Percentiles rank a stretch among this genome's conserved stretches.
Evolutionary conservation across 2,329 filamentous ascomycete genomes (phyloP).

Genomic region (Catunica adiposa): DNA sequence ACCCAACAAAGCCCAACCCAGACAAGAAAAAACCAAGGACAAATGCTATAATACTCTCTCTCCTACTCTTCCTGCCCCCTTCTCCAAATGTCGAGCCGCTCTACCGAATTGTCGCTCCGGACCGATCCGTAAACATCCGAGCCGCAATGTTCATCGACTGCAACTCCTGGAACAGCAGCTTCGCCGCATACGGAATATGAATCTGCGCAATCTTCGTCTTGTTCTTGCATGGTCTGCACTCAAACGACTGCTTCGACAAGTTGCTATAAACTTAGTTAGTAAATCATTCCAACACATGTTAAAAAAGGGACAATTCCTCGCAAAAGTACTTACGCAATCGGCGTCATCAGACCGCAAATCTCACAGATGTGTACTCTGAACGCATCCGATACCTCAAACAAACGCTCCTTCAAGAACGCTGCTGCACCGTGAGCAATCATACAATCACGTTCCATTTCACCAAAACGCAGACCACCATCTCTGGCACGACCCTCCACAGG

Average conservation of each 20-base stretch:
- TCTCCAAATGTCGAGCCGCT: no score
- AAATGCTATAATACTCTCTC: no score
- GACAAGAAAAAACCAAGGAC: background rate
- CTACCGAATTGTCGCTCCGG: constrained; percentile 53
- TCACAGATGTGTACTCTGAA: constrained; percentile 98
- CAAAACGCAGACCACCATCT: constrained; percentile 96
- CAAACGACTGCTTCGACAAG: constrained; percentile 87
- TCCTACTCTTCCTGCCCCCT: no score
- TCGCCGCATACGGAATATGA: constrained; percentile 93
- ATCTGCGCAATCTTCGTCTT: constrained; percentile 98
- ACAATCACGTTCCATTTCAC: constrained; percentile 99
- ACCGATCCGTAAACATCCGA: constrained; percentile 85
- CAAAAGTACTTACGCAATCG: constrained; percentile 67
- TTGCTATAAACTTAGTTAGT: constrained; percentile 37
- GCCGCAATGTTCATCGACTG: constrained; percentile 97
- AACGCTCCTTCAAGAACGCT: constrained; percentile 87
- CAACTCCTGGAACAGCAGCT: constrained; percentile 94
- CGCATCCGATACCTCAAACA: constrained; percentile 95
- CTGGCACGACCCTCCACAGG: constrained; percentile 95
- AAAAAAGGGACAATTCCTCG: no score
- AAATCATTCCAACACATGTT: constrained; percentile 4
- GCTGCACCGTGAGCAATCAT: constrained; percentile 99
- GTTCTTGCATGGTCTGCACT: constrained; percentile 96
- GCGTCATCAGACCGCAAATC: constrained; percentile 97
- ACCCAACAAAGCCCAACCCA: background rate